phyloP scores from a whole-genome alignment of 768 basidiomycete species.

The Boletus tomentosulus region DNA sequence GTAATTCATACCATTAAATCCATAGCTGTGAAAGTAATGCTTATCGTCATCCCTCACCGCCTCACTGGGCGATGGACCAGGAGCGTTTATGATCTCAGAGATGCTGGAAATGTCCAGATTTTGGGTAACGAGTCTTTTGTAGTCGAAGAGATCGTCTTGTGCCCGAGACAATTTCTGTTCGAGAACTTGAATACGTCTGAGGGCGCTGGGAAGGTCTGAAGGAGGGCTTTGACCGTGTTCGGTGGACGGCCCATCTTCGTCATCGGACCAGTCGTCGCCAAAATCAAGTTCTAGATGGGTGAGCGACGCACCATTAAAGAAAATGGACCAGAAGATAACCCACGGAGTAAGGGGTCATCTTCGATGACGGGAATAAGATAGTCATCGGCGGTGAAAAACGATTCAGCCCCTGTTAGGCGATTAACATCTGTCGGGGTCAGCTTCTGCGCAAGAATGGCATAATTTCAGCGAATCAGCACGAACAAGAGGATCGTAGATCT shows the following conservation, averaged over 20 bases:
- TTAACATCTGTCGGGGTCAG: slow-evolving; percentile 41
- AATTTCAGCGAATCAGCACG: background rate
- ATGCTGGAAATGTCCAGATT: slow-evolving; percentile 46
- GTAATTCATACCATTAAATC: slow-evolving; percentile 62
- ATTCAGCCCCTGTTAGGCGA: slow-evolving; percentile 52
- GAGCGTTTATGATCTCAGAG: slow-evolving; percentile 41
- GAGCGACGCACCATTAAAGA: background rate
- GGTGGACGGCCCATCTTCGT: background rate
- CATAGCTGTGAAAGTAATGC: slow-evolving; percentile 92
- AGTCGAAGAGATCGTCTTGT: slow-evolving; percentile 59
- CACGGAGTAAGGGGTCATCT: slow-evolving; percentile 88
- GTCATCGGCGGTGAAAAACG: slow-evolving; percentile 68
- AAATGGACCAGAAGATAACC: slow-evolving; percentile 24
- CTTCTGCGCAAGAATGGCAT: slow-evolving; percentile 40
- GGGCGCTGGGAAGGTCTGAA: slow-evolving; percentile 31
- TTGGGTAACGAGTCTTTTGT: slow-evolving; percentile 51
- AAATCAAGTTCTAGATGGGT: slow-evolving; percentile 51
- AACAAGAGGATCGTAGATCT: background rate
- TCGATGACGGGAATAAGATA: slow-evolving; percentile 80
- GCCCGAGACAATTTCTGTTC: slow-evolving; percentile 59
- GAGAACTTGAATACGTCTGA: slow-evolving; percentile 50
- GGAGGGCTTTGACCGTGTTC: slow-evolving; percentile 15
- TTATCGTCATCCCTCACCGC: slow-evolving; percentile 75
- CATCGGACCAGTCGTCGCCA: slow-evolving; percentile 74
- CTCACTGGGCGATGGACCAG: slow-evolving; percentile 19